Percentiles rank a stretch among this genome's conserved stretches.
Conservation (phyloP, 495 filamentous ascomycete species). For the Podospora anserina region DNA sequence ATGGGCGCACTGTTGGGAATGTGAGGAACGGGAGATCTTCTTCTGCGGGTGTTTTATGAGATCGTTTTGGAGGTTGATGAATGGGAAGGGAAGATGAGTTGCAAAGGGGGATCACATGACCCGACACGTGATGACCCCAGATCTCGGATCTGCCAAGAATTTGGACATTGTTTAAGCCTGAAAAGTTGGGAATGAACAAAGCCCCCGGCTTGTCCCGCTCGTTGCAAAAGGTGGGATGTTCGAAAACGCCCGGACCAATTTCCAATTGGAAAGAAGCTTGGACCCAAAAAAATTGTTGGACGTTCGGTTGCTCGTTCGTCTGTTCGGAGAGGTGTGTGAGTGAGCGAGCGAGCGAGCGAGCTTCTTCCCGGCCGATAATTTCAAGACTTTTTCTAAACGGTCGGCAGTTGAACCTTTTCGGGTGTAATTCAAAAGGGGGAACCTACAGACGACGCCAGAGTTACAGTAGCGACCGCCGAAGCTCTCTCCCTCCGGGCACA, state of each 20-base stretch:
- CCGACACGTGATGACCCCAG: background rate
- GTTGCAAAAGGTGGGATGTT: background rate
- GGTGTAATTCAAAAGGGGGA: background rate
- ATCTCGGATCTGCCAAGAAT: background rate
- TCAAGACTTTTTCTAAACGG: slow-evolving; percentile 1
- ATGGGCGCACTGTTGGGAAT: background rate
- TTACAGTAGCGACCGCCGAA: background rate
- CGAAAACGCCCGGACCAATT: background rate
- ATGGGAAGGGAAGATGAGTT: background rate
- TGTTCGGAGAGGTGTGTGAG: background rate
- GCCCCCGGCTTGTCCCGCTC: background rate
- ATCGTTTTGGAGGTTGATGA: background rate
- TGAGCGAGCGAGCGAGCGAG: background rate
- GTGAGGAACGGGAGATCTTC: background rate
- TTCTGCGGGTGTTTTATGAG: background rate
- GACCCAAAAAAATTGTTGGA: slow-evolving; percentile 27
- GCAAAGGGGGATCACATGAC: background rate
- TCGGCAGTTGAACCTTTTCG: background rate
- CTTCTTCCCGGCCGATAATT: slow-evolving; percentile 11
- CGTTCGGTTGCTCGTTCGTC: background rate
- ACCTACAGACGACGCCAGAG: background rate
- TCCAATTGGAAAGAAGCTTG: slow-evolving; percentile 13
- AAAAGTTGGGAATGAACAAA: slow-evolving; percentile 13
- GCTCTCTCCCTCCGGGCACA: background rate
- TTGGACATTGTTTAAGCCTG: background rate